phyloP scores from a whole-genome alignment of 1,284 basidiomycete species.

The Boletus semigastroideus region DNA sequence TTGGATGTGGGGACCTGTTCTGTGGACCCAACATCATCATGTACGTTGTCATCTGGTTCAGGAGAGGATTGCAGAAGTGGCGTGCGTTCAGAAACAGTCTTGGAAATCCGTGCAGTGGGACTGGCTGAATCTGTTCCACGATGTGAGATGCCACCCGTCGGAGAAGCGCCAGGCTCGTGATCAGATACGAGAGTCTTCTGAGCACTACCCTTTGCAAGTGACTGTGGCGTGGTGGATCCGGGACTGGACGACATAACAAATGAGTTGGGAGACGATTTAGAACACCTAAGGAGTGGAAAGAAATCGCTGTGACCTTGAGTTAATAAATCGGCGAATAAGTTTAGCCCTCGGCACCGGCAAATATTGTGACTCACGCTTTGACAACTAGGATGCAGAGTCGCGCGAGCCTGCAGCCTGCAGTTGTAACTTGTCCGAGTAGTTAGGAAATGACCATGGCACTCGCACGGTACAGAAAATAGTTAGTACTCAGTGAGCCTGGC shows the following conservation, averaged over 20 bases:
- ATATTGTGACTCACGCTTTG: too few relatives aligned
- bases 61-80: constrained; percentile 36
- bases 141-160: constrained; percentile 19
- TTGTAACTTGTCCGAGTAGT: too few relatives aligned
- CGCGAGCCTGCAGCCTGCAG: too few relatives aligned
- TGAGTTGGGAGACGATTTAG: too few relatives aligned
- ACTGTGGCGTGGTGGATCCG: constrained; percentile 22
- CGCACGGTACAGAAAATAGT: too few relatives aligned
- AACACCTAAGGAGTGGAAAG: too few relatives aligned
- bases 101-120: background rate
- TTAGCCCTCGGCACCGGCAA: background rate
- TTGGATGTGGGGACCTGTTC: constrained; percentile 43
- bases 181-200: constrained; percentile 43
- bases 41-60: constrained; percentile 12
- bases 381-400: too few relatives aligned
- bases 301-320: background rate
- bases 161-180: constrained; percentile 28
- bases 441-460: too few relatives aligned
- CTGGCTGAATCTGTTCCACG: background rate
- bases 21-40: constrained; percentile 14
- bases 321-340: background rate
- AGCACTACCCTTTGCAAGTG: constrained; percentile 46
- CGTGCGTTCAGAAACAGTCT: constrained; percentile 23
- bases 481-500: too few relatives aligned
- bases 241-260: constrained; percentile 24